These are phyloP conservation scores for Plasmodium cynomolgi DNA, from an alignment of 169 alveolate genomes.

Conservation along the genomic window DNA sequence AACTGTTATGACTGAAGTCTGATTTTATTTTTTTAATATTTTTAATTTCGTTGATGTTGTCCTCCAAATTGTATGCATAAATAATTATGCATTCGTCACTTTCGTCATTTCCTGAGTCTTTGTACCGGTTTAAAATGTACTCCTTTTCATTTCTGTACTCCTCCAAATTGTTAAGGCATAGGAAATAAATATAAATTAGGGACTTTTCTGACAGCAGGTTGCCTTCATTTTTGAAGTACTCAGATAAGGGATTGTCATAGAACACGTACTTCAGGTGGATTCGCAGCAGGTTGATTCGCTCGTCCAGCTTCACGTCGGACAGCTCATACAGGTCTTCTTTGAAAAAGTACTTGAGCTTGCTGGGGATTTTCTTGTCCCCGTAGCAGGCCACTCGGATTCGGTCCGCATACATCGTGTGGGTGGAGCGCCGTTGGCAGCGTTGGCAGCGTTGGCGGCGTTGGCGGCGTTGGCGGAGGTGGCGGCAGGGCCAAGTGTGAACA, in stretches of 20 bases:
- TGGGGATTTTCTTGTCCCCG: constrained; percentile 47
- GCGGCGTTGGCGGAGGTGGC: neutral
- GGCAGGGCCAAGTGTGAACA: neutral
- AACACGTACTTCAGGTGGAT: constrained; percentile 25
- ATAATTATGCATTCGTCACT: constrained; percentile 54
- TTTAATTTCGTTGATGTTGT: constrained; percentile 57
- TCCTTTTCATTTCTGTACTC: constrained; percentile 60
- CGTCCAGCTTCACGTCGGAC: constrained; percentile 57
- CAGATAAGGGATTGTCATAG: constrained; percentile 57
- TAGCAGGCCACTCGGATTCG: constrained; percentile 39
- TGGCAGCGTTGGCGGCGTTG: neutral
- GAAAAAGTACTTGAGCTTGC: constrained; percentile 45
- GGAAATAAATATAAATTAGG: constrained; percentile 58
- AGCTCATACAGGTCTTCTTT: constrained; percentile 60
- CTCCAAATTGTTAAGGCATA: constrained; percentile 39
- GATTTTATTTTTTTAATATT: constrained; percentile 64
- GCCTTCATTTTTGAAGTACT: constrained; percentile 62
- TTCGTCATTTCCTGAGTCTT: constrained; percentile 37
- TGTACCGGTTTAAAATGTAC: constrained; percentile 33
- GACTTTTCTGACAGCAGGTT: constrained; percentile 18
- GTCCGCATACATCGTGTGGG: constrained; percentile 23
- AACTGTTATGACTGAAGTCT: constrained; percentile 56
- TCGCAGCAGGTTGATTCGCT: constrained; percentile 26
- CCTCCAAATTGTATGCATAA: constrained; percentile 45
- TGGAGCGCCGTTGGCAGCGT: neutral